phyloP scores from a whole-genome alignment of 495 filamentous ascomycete species.

The Letharia columbiana region DNA sequence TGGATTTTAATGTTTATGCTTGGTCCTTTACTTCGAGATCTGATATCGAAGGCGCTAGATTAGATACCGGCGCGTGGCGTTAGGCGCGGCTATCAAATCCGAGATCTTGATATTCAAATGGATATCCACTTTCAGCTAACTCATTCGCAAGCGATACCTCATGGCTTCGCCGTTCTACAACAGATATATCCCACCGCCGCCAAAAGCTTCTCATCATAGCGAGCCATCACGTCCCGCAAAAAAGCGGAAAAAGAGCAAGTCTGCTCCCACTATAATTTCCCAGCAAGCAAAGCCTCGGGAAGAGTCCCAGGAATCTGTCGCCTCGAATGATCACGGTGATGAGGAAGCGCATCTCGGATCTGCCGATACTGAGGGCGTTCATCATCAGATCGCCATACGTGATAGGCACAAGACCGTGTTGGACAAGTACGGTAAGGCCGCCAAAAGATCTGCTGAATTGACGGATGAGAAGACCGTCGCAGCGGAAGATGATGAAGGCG shows the following conservation, averaged over 20 bases:
- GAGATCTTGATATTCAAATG: neutral
- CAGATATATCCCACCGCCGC: conserved; percentile 39
- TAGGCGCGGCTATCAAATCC: neutral
- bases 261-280: neutral
- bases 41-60: neutral
- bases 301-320: neutral
- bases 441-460: conserved; percentile 20
- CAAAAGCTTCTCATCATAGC: neutral
- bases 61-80: neutral
- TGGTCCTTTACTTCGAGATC: neutral
- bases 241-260: conserved; percentile 19
- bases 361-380: conserved; percentile 26
- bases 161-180: conserved; percentile 41
- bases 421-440: conserved; percentile 41
- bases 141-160: neutral
- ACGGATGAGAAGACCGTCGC: neutral
- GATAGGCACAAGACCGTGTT: conserved; percentile 30
- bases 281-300: neutral
- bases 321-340: neutral
- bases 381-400: conserved; percentile 24
- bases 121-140: neutral
- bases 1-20: too few relatives aligned
- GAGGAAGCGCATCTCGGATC: neutral
- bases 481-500: neutral
- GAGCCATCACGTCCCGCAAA: conserved; percentile 14